Conservation (phyloP, 306 rosid genomes). For the Begonia loranthoides region DNA sequence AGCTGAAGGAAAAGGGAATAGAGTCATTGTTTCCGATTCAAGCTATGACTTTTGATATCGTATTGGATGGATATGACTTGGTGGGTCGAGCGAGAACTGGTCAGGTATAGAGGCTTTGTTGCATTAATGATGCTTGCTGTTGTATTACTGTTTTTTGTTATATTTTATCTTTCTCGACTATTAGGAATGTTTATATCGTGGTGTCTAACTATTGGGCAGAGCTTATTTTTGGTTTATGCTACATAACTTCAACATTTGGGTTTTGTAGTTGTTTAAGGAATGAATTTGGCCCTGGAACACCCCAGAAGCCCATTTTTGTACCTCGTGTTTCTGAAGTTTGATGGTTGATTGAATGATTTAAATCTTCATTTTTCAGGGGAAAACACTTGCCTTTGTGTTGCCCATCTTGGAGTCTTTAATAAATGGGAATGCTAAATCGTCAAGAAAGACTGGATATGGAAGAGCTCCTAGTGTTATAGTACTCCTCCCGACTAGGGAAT, state of each 20-base stretch:
- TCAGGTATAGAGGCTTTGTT: conserved; percentile 36
- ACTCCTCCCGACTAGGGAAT: conserved; percentile 88
- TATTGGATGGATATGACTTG: conserved; percentile 67
- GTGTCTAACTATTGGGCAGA: too few species aligned
- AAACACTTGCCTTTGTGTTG: conserved; percentile 83
- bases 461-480: conserved; percentile 72
- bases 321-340: conserved; percentile 7
- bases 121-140: too few species aligned
- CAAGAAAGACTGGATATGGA: conserved; percentile 53
- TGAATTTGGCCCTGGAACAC: too few species aligned
- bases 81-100: conserved; percentile 97
- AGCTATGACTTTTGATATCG: conserved; percentile 66
- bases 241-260: too few species aligned
- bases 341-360: conserved; percentile 14
- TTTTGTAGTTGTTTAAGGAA: too few species aligned
- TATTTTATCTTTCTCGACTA: neutral
- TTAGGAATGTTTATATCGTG: neutral
- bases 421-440: conserved; percentile 39
- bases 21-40: conserved; percentile 73
- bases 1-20: conserved; percentile 66
- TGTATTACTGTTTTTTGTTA: neutral
- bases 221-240: too few species aligned
- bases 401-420: conserved; percentile 72
- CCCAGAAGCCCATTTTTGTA: too few species aligned
- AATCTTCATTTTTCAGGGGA: conserved; percentile 38